Percentiles rank a stretch among this genome's conserved stretches.
Evolutionary conservation across 345 rosid species (phyloP).

Genomic region (Cochlearia excelsa): DNA sequence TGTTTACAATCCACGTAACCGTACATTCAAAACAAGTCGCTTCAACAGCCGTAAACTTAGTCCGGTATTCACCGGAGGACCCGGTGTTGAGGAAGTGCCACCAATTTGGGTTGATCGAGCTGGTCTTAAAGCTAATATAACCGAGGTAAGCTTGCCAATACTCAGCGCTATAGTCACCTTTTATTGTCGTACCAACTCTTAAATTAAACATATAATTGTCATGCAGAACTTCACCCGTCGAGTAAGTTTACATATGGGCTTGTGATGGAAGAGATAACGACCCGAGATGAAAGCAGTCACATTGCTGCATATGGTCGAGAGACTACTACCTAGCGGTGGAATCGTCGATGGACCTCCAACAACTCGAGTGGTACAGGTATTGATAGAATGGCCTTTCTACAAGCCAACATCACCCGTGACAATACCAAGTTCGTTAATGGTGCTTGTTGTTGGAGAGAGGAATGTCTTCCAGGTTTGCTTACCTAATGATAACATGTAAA

Average conservation of each 20-base stretch:
- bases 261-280: constrained; percentile 98
- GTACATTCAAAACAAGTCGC: constrained; percentile 79
- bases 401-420: constrained; percentile 96
- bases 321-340: constrained; percentile 96
- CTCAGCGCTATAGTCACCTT: constrained; percentile 6
- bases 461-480: constrained; percentile 89
- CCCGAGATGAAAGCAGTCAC: constrained; percentile 95
- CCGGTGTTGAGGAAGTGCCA: constrained; percentile 96
- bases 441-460: constrained; percentile 93
- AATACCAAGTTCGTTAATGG: constrained; percentile 93
- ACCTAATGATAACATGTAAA: constrained; percentile 1
- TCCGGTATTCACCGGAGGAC: constrained; percentile 99
- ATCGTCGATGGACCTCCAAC: constrained; percentile 99
- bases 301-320: constrained; percentile 81
- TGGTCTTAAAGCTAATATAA: constrained; percentile 88
- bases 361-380: constrained; percentile 95
- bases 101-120: constrained; percentile 99
- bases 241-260: constrained; percentile 98
- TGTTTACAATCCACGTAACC: constrained; percentile 69
- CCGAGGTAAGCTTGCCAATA: constrained; percentile 60
- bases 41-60: constrained; percentile 96
- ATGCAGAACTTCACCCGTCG: constrained; percentile 91
- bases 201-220: not conserved
- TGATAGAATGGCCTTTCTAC: constrained; percentile 85
- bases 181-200: constrained; percentile 1